Evolutionary conservation across 495 filamentous ascomycete species (phyloP), one percentile per base, ranked within the genome.

Genomic region (Coniosporium apollinis): DNA sequence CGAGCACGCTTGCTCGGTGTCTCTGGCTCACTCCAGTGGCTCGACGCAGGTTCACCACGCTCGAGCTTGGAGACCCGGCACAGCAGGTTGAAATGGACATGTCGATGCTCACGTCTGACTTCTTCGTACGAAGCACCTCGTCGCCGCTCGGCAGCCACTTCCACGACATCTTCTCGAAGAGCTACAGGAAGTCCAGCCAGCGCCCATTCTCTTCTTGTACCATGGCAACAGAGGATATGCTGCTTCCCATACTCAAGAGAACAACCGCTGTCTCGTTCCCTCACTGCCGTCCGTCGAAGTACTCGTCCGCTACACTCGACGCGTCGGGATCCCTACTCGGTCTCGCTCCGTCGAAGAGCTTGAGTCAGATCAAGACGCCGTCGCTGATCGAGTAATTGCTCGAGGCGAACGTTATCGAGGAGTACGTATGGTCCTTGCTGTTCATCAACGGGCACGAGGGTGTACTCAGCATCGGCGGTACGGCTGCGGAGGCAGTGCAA

Each of bases 41-140:
- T n/a, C n/a, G n/a, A 16, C 26, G 16, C 19, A 55, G 53, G 52
- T 48, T 49, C 30, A 44, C 52, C 1, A 53, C 42, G 17, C 28
- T 56, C 19, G 16, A 40, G 0, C 42, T 56, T 11, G 53, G 52
- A 17, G 33, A 42, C 6, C 49, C 43, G 24, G 41, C 49, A n/a
- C 49, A 56, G 32, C 36, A 34, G 25, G 42, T 56, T 21, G 46
- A 56, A 32, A 32, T 56, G 32, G 54, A 57, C 24, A 37, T 57
- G 20, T 53, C 57, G 30, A 57, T 57, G 54, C 32, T 57, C 19
- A 40, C 47, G 0, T 46, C 45, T 2, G 54, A 57, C 35, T 57
- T 52, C 25, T 49, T 50, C 35, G 34, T 57, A 2, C 17, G 38
- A 15, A 50, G 39, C 2, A 57, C 54, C 10, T 47, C 54, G 3